Evolutionary conservation across 108 stramenopile species (phyloP), one percentile per base, ranked within the genome.

Genomic region (Cyclotella baltica): DNA sequence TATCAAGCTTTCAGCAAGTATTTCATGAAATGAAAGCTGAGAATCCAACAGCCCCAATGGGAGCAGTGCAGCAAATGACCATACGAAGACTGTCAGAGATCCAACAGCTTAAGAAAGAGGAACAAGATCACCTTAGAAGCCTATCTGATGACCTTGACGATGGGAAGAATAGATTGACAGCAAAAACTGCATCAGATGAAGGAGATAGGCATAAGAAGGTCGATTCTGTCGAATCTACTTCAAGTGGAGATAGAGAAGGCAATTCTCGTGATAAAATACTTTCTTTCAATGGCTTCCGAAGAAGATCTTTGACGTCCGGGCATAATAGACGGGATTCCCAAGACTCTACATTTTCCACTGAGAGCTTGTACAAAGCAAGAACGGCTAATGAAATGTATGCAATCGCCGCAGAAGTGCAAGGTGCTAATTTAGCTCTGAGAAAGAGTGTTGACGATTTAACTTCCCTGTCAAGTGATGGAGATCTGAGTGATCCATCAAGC

Each of bases 1-100:
- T n/a, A n/a, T 64, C 70, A 8, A 34, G 72, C 65, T 79, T 62
- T 47, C 78, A 79, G 35, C 68, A 72, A 61, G 61, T 79, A 57
- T 79, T 79, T 65, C 63, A 72, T 18, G 47, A 72, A 52, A 34
- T 79, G 65, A 79, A 79, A 72, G 63, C 34, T 0, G 56, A 72
- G 30, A 66, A 67, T 22, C 78, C 78, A 9, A 66, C 56, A 3
- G 47, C 66, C 0, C 47, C 78, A 8, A 50, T 72, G 20, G 71
- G 71, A 6, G 78, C 78, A 34, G n/a, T 79, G 18, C 78, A 72
- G 36, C 70, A 72, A 34, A 72, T 36, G 22, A 79, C 78, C 18
- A 59, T 79, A 71, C 29, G 53, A 30, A 55, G 78, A 10, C 57
- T 79, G 20, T 55, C 78, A 38, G 65, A 72, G 28, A 27, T 66